Base-by-base conservation (phyloP, 768 basidiomycete genomes). In the Pluteus cervinus region DNA sequence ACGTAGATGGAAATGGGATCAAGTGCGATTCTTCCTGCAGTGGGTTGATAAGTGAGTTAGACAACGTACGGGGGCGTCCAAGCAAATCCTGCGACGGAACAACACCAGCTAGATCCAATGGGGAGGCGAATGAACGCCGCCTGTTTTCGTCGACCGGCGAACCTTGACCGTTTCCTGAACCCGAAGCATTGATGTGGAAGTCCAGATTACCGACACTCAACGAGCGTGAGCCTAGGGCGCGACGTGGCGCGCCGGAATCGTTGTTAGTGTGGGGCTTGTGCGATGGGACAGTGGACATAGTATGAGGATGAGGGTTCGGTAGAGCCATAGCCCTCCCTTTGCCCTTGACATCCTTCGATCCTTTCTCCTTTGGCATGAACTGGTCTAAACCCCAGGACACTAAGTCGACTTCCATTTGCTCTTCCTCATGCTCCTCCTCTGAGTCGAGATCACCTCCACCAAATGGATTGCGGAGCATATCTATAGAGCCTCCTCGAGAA, bases 301-400 rank as follows among this genome's bases (percentile, higher is more conserved):
- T 50, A 40, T 65, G 65, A 24, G 51, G 62, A 47, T 52, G 69
- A 55, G 45, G 69, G n/a, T n/a, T n/a, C 61, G 59, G 69, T 24
- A 51, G 48, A n/a, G 55, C 46, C 29, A 57, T 60, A 29, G 49
- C 60, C 59, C 73, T 69, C n/a, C 57, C 63, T 42, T 65, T 71
- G 14, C 55, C 58, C 43, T 68, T 71, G 12, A 50, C 51, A n/a
- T 53, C 54, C 46, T 68, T 39, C n/a, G n/a, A n/a, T 56, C 56
- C 55, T 60, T 79, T 83, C 47, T 82, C 77, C 47, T 84, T 82
- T 1, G 77, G 70, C 43, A 86, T 76, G 59, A 87, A 79, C 5
- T 77, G 72, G 41, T 87, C 82, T 17, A 91, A 66, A 3, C 88
- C 88, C 87, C 86, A 91, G 12, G 86, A 88, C 3, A 81, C 69